A percentile compares a stretch with the other conserved stretches of the same genome.
Conservation (phyloP, 768 basidiomycete species). For the Boletellus sp. region DNA sequence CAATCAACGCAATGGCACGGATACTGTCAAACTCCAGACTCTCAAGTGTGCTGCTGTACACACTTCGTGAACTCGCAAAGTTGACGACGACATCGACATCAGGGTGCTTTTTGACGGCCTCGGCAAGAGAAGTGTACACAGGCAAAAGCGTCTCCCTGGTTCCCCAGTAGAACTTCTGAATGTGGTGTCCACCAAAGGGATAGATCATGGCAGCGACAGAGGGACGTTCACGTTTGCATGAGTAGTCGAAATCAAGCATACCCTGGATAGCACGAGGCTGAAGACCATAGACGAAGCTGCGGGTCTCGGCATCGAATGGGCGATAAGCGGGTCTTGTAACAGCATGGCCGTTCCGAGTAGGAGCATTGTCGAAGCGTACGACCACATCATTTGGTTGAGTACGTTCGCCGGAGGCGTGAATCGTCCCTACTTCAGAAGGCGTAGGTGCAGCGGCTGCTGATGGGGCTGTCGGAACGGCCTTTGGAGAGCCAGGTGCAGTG, state of each 20-base stretch:
- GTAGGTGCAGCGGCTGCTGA: constrained; percentile 36
- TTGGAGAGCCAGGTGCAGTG: constrained; percentile 47
- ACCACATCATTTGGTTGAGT: constrained; percentile 86
- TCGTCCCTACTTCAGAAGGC: constrained; percentile 56
- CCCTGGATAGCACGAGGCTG: constrained; percentile 99
- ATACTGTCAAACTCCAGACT: constrained; percentile 56
- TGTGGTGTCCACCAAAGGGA: constrained; percentile 99
- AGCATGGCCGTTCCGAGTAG: constrained; percentile 31
- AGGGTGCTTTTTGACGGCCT: constrained; percentile 90
- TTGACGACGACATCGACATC: constrained; percentile 98
- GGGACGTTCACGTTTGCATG: constrained; percentile 87
- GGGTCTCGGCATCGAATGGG: constrained; percentile 91
- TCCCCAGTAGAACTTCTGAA: constrained; percentile 99
- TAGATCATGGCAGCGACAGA: constrained; percentile 99
- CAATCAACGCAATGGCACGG: constrained; percentile 81
- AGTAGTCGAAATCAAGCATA: constrained; percentile 98
- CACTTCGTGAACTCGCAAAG: constrained; percentile 92
- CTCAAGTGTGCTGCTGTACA: constrained; percentile 93
- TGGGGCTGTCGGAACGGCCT: constrained; percentile 20
- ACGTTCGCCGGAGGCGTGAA: constrained; percentile 75
- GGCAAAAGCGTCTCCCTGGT: constrained; percentile 98
- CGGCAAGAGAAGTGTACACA: constrained; percentile 89
- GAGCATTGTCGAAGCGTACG: constrained; percentile 69
- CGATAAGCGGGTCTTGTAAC: constrained; percentile 70
- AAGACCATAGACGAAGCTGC: constrained; percentile 96